phyloP scores from a whole-genome alignment of 2,329 filamentous ascomycete genomes.

The Didymella exigua region DNA sequence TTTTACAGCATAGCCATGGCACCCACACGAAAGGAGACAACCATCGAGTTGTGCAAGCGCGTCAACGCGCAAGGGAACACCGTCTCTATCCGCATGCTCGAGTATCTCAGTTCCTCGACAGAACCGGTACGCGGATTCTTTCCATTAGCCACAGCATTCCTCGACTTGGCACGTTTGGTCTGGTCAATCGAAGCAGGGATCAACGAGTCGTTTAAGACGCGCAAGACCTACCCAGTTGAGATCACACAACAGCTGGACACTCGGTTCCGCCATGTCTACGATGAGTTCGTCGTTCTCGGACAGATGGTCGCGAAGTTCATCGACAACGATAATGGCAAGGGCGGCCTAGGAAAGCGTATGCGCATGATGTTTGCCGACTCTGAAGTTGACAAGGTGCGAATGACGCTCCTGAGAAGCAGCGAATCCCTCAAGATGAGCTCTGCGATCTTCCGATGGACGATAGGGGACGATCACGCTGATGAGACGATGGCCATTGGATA shows the following conservation, averaged over 20 bases:
- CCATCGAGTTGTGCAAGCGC: constrained; percentile 61
- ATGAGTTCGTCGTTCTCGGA: constrained; percentile 67
- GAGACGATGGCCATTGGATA: constrained; percentile 70
- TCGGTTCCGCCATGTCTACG: constrained; percentile 65
- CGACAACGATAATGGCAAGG: constrained; percentile 64
- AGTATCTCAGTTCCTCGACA: constrained; percentile 44
- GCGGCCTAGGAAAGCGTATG: constrained; percentile 67
- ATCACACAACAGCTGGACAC: constrained; percentile 67
- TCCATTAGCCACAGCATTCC: constrained; percentile 66
- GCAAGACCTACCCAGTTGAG: constrained; percentile 63
- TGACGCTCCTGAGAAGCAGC: constrained; percentile 62
- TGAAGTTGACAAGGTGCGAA: constrained; percentile 65
- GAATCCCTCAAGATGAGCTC: constrained; percentile 69
- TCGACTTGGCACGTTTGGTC: constrained; percentile 69
- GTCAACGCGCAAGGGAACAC: constrained; percentile 59
- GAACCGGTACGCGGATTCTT: constrained; percentile 49
- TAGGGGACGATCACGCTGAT: constrained; percentile 63
- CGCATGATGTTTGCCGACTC: constrained; percentile 60
- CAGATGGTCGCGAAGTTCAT: constrained; percentile 66
- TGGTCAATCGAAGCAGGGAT: constrained; percentile 72
- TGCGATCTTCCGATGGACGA: constrained; percentile 68
- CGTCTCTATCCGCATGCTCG: constrained; percentile 58
- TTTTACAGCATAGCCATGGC: constrained; percentile 26
- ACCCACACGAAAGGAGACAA: constrained; percentile 46
- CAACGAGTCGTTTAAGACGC: constrained; percentile 51